Conservation (phyloP, 2,329 filamentous ascomycete species). For the Aureobasidium namibiae region DNA sequence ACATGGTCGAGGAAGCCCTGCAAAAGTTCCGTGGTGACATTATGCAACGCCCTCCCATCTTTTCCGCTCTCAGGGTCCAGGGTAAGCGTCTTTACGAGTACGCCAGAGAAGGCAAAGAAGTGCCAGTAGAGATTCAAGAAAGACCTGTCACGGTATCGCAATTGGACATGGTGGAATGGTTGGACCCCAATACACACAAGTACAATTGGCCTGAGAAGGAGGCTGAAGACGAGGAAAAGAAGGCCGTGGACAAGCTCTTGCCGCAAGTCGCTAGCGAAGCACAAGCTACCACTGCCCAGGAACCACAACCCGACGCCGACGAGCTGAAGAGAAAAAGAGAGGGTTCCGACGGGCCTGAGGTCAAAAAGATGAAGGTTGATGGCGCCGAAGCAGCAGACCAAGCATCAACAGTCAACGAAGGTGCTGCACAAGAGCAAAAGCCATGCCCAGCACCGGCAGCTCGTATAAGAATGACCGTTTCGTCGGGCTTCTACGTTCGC, state of each 20-base stretch:
- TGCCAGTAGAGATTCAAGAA: slow-evolving; percentile 76
- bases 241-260: slow-evolving; percentile 62
- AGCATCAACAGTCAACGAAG: not conserved
- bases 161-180: slow-evolving; percentile 75
- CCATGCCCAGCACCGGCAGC: slow-evolving; percentile 57
- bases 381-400: slow-evolving; percentile 10
- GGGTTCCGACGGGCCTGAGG: slow-evolving; percentile 15
- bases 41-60: slow-evolving; percentile 85
- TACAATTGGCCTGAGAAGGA: slow-evolving; percentile 75
- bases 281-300: slow-evolving; percentile 11
- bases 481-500: slow-evolving; percentile 93
- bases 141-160: slow-evolving; percentile 70
- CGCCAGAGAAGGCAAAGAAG: slow-evolving; percentile 76
- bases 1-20: slow-evolving; percentile 69
- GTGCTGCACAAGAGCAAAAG: not conserved
- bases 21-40: slow-evolving; percentile 70
- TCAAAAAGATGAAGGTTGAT: slow-evolving; percentile 11
- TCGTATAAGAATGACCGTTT: slow-evolving; percentile 81
- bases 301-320: slow-evolving; percentile 15
- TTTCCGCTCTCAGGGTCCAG: slow-evolving; percentile 85
- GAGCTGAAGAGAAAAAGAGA: slow-evolving; percentile 26
- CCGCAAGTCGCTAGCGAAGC: slow-evolving; percentile 26
- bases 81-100: slow-evolving; percentile 96
- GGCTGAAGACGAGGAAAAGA: slow-evolving; percentile 65
- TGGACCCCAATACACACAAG: slow-evolving; percentile 70